Evolutionary conservation across 106 monocot species (phyloP).

Genomic region (Posidonia australis): DNA sequence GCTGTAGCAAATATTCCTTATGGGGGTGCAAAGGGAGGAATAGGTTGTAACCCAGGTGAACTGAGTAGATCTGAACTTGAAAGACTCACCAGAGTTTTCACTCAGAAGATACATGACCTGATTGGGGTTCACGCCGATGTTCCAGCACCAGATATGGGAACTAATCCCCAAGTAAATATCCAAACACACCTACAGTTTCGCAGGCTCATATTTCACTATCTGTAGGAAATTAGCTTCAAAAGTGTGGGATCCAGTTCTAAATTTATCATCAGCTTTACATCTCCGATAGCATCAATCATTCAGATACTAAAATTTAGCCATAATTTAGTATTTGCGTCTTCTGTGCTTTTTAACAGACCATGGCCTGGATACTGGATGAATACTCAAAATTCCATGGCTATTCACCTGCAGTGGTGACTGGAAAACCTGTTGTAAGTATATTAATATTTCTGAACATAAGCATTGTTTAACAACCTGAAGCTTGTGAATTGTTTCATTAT

Average conservation of each 20-base stretch:
- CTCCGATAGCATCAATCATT: background rate
- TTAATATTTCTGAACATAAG: background rate
- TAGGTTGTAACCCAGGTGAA: constrained; percentile 75
- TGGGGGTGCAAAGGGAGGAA: constrained; percentile 93
- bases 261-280: background rate
- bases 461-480: background rate
- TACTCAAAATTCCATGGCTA: constrained; percentile 94
- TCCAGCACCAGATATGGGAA: constrained; percentile 93
- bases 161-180: constrained; percentile 51
- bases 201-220: background rate
- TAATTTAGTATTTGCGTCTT: background rate
- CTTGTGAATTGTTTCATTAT: too few relatives aligned
- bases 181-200: background rate
- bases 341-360: constrained; percentile 44
- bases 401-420: constrained; percentile 88
- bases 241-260: background rate
- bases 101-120: constrained; percentile 90
- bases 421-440: constrained; percentile 87
- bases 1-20: constrained; percentile 94
- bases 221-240: background rate
- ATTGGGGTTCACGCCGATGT: constrained; percentile 88
- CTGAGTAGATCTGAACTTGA: constrained; percentile 72
- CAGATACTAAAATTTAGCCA: too few relatives aligned
- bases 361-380: constrained; percentile 96
- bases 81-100: constrained; percentile 73